Percentiles rank a stretch among this genome's conserved stretches.
phyloP scores from a whole-genome alignment of 106 monocot genomes.

The Dendrobium chrysotoxum region DNA sequence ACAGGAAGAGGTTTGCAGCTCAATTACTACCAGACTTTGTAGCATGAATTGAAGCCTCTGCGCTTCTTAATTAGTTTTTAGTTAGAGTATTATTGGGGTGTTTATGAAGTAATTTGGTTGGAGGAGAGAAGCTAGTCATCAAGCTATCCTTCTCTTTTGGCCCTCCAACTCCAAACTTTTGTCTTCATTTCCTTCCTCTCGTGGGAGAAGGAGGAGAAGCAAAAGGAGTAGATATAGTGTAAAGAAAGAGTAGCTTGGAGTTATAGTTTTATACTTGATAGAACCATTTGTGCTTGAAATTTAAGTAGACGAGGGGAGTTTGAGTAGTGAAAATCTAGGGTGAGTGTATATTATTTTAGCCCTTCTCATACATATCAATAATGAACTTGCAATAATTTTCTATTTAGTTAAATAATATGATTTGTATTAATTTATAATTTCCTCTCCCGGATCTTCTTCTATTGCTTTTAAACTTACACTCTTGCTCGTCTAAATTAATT shows the following conservation, averaged over 20 bases:
- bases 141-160: background rate
- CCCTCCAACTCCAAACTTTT: background rate
- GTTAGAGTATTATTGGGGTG: background rate
- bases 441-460: background rate
- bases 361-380: background rate
- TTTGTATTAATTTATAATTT: background rate
- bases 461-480: background rate
- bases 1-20: conserved; percentile 65
- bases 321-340: conserved; percentile 1
- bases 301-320: background rate
- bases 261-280: background rate
- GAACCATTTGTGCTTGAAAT: conserved; percentile 5
- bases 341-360: background rate
- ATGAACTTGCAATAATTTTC: background rate
- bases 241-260: background rate
- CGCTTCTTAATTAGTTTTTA: background rate
- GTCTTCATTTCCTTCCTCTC: background rate
- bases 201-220: background rate
- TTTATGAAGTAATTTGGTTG: conserved; percentile 4
- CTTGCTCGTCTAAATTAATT: background rate
- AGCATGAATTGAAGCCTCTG: conserved; percentile 15
- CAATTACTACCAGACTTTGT: conserved; percentile 59
- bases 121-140: background rate
- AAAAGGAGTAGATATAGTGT: background rate
- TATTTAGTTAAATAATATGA: background rate